Percentiles rank a stretch among this genome's conserved stretches.
Evolutionary conservation across 305 asterid genomes (phyloP).

Genomic region (Withania somnifera): DNA sequence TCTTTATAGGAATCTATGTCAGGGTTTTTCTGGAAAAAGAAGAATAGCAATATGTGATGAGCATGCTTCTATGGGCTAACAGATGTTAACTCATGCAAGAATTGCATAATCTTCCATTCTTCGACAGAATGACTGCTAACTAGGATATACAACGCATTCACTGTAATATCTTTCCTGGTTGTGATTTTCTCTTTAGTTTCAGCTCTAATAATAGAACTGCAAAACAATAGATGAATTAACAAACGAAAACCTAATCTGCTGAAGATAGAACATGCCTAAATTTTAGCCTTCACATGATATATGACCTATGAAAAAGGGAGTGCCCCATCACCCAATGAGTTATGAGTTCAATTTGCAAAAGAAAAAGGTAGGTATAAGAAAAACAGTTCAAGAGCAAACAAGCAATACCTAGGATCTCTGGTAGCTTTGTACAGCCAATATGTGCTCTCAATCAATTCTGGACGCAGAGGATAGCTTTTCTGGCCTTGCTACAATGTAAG

Average conservation of each 20-base stretch:
- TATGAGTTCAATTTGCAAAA: not conserved
- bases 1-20: not conserved
- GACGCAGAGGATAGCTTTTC: slow-evolving; percentile 94
- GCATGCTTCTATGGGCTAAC: not conserved
- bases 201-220: not conserved
- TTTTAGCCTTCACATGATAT: not conserved
- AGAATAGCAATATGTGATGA: not conserved
- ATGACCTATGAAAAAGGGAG: not conserved
- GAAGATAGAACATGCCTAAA: not conserved
- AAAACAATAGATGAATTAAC: not conserved
- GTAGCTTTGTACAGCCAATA: slow-evolving; percentile 99
- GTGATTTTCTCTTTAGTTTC: not conserved
- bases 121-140: not conserved
- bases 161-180: not conserved
- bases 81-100: not conserved
- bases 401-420: slow-evolving; percentile 69
- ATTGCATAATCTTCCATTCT: too few species aligned
- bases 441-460: slow-evolving; percentile 93
- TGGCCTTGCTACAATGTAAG: slow-evolving; percentile 69
- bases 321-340: not conserved
- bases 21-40: not conserved
- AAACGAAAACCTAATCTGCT: not conserved
- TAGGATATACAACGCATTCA: not conserved
- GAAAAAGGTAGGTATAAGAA: not conserved
- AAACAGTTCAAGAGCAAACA: slow-evolving; percentile 2